Percentiles rank a stretch among this genome's conserved stretches.
Evolutionary conservation across 163 green algal genomes (phyloP).

Genomic region (Scenedesmus sp.): DNA sequence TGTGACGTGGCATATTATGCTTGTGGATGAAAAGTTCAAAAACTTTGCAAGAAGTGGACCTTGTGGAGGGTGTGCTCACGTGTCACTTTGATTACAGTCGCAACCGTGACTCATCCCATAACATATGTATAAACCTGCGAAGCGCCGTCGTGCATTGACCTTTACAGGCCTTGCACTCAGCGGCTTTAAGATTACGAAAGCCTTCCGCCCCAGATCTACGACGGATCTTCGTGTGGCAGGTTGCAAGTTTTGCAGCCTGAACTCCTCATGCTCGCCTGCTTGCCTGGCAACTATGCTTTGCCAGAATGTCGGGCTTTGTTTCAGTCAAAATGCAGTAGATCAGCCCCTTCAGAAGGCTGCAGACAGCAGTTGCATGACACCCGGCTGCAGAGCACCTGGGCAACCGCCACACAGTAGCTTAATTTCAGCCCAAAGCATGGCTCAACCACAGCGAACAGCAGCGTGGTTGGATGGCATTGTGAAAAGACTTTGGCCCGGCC

Average conservation of each 20-base stretch:
- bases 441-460: not conserved
- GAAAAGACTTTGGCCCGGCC: not conserved
- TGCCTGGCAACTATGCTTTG: not conserved
- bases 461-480: not conserved
- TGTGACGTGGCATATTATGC: too few relatives aligned
- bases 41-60: too few relatives aligned
- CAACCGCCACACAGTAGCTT: not conserved
- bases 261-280: not conserved
- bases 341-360: not conserved
- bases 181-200: not conserved
- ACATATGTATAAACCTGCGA: too few relatives aligned
- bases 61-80: too few relatives aligned
- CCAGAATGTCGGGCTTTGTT: not conserved
- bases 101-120: too few relatives aligned
- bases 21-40: too few relatives aligned
- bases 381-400: not conserved
- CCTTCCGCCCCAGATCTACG: not conserved
- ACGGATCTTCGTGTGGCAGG: not conserved
- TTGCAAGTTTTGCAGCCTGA: not conserved
- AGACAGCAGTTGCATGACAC: not conserved
- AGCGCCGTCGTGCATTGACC: too few relatives aligned
- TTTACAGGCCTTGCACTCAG: too few relatives aligned
- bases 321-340: not conserved
- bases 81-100: too few relatives aligned
- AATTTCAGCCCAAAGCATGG: not conserved